Evolutionary conservation across 2,329 filamentous ascomycete species (phyloP), one percentile per base, ranked within the genome.

Genomic region (Hansfordia pulvinata): DNA sequence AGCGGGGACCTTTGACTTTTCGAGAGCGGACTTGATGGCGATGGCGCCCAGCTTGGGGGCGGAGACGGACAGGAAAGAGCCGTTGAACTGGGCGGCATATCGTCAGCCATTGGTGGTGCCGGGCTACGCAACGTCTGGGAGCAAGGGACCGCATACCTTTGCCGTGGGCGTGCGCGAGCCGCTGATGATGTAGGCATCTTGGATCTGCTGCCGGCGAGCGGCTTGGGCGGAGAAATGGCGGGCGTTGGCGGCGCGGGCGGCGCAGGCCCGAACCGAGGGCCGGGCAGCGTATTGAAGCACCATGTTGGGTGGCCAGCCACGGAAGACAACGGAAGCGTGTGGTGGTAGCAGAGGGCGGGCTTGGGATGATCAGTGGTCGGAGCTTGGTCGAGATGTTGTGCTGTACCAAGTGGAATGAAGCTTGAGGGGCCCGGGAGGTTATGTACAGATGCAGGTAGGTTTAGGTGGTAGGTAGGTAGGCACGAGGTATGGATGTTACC

Each of bases 141-240:
- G 4, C 2, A n/a, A 8, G 6, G 14, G 29, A 35, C 26, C 21
- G 22, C 31, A 23, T 52, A 90, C 86, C 62, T 90, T 92, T 39
- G 76, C 81, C 11, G 83, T 92, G 2, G 90, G 88, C 26, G 90
- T 98, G 43, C 90, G 69, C 10, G 86, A 71, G 8, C 81, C 90
- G 46, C 84, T 86, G 35, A 98, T 55, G 40, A 98, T 96, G 55
- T 96, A 98, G 25, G 82, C 88, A 52, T 94, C 85, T 46, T 81
- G 76, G 28, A 93, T 69, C 48, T 93, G 78, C 53, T 76, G 60
- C 33, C 52, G 53, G 19, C 60, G 45, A n/a, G 50, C 41, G 20
- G 52, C 32, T 27, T 51, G 47, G 10, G 53, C 56, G 19, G 64
- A 65, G 41, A 70, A 69, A 27, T 47, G 49, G 27, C 64, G 59